Evolutionary conservation across 306 rosid genomes (phyloP), one percentile per base, ranked within the genome.

Genomic region (Begonia loranthoides): DNA sequence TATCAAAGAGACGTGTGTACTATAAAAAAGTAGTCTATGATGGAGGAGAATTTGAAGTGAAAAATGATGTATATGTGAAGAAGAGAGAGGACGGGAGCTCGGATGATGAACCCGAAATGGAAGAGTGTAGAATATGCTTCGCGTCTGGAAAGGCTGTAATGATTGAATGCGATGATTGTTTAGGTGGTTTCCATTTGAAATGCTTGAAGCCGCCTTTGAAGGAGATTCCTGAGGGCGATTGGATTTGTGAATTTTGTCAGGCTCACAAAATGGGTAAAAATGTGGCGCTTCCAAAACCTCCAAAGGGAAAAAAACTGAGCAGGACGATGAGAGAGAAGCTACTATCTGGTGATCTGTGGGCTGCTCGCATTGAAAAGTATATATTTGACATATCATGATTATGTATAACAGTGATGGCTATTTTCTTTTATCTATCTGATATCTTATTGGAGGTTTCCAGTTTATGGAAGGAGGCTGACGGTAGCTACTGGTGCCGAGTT

Each of bases 131-230:
- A 61, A 51, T 90, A 56, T 90, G 97, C 62, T 90, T 85, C 45
- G 49, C 53, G 63, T 49, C 76, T 9, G 79, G 90, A 1, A 54
- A 52, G 19, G 74, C 74, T 21, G 59, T 78, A 22, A 85, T 90
- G 97, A 66, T 90, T 24, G 97, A 90, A 69, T 90, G 97, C 40
- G 97, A 90, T 43, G 93, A 73, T 70, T 90, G 95, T 48, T 79
- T 85, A 51, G 73, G 83, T 45, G 97, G 95, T 46, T 85, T 82
- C 60, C 95, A 90, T 64, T 74, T 90, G 77, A 82, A 76, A 54
- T 90, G 97, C 67, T 71, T 90, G 81, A 76, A 55, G 49, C 94
- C 95, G 21, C 87, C 95, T 0, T 56, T 82, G 67, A 72, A 68
- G 70, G 83, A 59, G n/a, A 77, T 90, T 61, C 95, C 95, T 0